phyloP scores from a whole-genome alignment of 169 alveolate genomes.

The Eimeria acervulina region DNA sequence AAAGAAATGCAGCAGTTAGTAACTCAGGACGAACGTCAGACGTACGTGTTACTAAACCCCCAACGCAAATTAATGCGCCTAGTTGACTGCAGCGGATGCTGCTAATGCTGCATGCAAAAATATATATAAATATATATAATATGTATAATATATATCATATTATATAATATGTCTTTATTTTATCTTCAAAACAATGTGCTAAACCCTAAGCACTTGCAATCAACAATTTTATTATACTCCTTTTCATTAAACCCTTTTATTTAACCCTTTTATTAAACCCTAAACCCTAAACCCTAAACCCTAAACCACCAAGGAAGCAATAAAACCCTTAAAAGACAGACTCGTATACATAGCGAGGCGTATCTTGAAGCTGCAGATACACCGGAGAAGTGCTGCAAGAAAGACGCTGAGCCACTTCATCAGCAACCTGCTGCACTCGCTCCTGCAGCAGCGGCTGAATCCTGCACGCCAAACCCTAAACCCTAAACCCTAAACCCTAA shows the following conservation, averaged over 20 bases:
- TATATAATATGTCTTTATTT: too few species aligned
- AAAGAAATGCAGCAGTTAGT: slow-evolving; percentile 95
- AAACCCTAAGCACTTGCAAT: too few species aligned
- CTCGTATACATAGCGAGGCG: slow-evolving; percentile 39
- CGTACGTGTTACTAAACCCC: slow-evolving; percentile 98
- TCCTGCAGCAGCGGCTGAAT: slow-evolving; percentile 72
- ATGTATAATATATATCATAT: too few species aligned
- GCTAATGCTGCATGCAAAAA: slow-evolving; percentile 84
- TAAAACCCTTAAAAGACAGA: not conserved
- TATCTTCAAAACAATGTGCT: too few species aligned
- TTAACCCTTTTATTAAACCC: too few species aligned
- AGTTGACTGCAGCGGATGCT: slow-evolving; percentile 92
- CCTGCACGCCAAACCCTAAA: slow-evolving; percentile 52
- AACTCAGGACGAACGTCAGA: slow-evolving; percentile 99
- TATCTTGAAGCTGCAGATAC: slow-evolving; percentile 59
- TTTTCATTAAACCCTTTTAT: too few species aligned
- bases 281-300: slow-evolving; percentile 59
- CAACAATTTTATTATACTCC: too few species aligned
- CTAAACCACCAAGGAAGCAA: too few species aligned
- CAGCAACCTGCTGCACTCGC: slow-evolving; percentile 58
- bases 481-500: slow-evolving; percentile 54
- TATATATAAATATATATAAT: not conserved
- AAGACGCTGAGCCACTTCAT: slow-evolving; percentile 46
- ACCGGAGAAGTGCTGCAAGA: slow-evolving; percentile 28
- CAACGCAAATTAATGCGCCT: slow-evolving; percentile 95